Conservation (phyloP, 1,139 yeast genomes). For the Saccharomyces hybrid region DNA sequence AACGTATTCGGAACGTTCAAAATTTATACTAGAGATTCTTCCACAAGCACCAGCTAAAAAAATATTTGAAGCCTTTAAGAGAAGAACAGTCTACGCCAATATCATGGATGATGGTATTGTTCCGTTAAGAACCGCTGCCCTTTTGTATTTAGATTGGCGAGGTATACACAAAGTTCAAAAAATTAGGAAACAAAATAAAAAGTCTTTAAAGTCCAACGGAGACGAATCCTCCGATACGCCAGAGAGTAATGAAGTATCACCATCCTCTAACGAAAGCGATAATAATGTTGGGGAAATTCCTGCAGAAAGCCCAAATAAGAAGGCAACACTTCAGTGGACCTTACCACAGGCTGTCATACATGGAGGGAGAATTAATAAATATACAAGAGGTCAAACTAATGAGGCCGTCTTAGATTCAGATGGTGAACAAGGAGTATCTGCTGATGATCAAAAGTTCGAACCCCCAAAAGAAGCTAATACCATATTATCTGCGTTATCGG, state of each 20-base stretch:
- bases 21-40: conserved; percentile 45
- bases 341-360: conserved; percentile 21
- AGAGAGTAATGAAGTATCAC: background rate
- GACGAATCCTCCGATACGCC: conserved; percentile 1
- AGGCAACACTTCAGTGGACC: conserved; percentile 22
- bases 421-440: conserved; percentile 11
- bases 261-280: conserved; percentile 1
- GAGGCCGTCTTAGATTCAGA: conserved; percentile 16
- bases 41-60: conserved; percentile 48
- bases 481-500: conserved; percentile 48
- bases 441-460: conserved; percentile 23
- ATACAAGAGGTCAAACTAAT: conserved; percentile 28
- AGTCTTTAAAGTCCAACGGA: background rate
- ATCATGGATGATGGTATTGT: conserved; percentile 55
- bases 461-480: conserved; percentile 52
- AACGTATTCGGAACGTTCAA: conserved; percentile 13
- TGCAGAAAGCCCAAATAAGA: conserved; percentile 23
- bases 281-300: conserved; percentile 33
- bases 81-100: conserved; percentile 52
- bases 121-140: conserved; percentile 50
- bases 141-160: conserved; percentile 50
- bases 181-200: conserved; percentile 30
- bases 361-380: conserved; percentile 26
- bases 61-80: conserved; percentile 40
- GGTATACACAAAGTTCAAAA: conserved; percentile 45